phyloP scores from a whole-genome alignment of 345 rosid species.

The Citrus sp. region DNA sequence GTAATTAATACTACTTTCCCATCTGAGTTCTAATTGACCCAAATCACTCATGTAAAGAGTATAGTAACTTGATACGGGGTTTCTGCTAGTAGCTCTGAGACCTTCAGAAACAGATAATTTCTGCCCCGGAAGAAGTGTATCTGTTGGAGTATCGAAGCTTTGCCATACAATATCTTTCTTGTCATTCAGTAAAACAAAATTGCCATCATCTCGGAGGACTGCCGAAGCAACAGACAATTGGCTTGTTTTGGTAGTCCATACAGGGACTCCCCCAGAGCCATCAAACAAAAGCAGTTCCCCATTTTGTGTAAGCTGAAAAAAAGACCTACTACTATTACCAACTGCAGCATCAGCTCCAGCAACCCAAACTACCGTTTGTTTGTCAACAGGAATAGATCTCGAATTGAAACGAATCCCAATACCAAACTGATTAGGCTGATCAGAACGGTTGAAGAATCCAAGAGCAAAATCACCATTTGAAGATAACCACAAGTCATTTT shows the following conservation, averaged over 20 bases:
- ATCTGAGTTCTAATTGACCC: constrained; percentile 56
- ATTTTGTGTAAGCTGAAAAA: constrained; percentile 51
- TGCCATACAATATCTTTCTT: constrained; percentile 56
- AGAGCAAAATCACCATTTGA: constrained; percentile 62
- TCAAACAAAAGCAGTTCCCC: constrained; percentile 75
- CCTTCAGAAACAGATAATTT: constrained; percentile 30
- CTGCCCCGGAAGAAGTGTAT: constrained; percentile 80
- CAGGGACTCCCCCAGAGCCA: constrained; percentile 30
- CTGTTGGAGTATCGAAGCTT: constrained; percentile 67
- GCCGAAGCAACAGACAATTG: constrained; percentile 56
- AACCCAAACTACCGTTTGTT: constrained; percentile 64
- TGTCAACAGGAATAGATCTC: constrained; percentile 41
- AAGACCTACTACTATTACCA: constrained; percentile 45
- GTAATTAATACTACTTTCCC: constrained; percentile 60
- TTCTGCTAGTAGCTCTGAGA: constrained; percentile 63
- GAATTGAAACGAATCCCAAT: constrained; percentile 74
- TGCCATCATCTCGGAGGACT: constrained; percentile 62
- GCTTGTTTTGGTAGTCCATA: constrained; percentile 61
- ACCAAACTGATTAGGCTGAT: constrained; percentile 56
- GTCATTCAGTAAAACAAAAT: constrained; percentile 51
- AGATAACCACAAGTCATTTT: constrained; percentile 60
- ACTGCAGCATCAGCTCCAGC: constrained; percentile 63
- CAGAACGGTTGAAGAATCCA: constrained; percentile 54
- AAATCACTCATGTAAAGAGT: constrained; percentile 54
- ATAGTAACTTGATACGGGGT: constrained; percentile 65